phyloP scores from a whole-genome alignment of 2,329 filamentous ascomycete genomes.

The Aspergillus sp. region DNA sequence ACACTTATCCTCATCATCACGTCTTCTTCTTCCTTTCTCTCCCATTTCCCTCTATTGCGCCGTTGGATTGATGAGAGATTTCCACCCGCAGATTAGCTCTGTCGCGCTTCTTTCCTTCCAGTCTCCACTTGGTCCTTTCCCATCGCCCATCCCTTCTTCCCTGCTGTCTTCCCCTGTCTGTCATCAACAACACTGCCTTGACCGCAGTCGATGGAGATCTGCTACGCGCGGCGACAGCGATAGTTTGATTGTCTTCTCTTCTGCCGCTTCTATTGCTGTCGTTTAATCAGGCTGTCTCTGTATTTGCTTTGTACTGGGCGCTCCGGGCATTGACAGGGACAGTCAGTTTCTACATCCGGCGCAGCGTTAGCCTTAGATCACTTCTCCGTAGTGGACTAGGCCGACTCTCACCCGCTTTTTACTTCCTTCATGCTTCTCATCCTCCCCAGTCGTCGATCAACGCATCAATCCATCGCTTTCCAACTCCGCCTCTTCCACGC shows the following conservation, averaged over 20 bases:
- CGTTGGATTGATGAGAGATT: not conserved
- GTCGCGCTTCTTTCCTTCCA: not conserved
- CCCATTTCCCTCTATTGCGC: not conserved
- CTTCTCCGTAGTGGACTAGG: not conserved
- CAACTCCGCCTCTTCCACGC: not conserved
- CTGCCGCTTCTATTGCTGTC: not conserved
- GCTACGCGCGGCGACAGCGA: conserved; percentile 5
- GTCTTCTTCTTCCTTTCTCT: not conserved
- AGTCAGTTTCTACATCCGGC: not conserved
- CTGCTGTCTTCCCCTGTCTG: not conserved
- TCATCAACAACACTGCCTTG: conserved; percentile 7
- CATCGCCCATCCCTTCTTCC: not conserved
- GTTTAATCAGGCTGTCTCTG: not conserved
- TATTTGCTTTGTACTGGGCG: not conserved
- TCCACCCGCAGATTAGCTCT: not conserved
- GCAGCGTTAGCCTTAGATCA: not conserved
- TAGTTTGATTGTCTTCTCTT: conserved; percentile 2
- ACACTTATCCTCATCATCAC: conserved; percentile 2
- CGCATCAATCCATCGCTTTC: not conserved
- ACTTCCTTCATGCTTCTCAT: conserved; percentile 7
- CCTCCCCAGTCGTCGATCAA: conserved; percentile 6
- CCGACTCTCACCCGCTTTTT: not conserved
- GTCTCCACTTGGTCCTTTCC: not conserved
- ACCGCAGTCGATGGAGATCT: conserved; percentile 5
- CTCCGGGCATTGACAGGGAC: not conserved